phyloP scores from a whole-genome alignment of 2,329 filamentous ascomycete species.

The Leptographium galeiforme region DNA sequence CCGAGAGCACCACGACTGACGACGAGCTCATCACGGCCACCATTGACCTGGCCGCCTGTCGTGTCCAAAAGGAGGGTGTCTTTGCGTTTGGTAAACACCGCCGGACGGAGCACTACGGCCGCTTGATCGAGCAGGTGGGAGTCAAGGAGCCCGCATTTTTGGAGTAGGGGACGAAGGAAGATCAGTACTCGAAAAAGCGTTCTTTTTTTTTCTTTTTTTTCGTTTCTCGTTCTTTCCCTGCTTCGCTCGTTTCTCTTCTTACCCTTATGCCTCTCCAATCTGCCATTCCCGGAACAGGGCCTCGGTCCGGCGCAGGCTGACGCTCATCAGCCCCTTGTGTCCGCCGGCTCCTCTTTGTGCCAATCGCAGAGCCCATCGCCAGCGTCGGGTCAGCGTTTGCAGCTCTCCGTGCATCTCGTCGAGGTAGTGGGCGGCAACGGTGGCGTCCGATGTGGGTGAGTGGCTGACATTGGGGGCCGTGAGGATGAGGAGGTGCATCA shows the following conservation, averaged over 20 bases:
- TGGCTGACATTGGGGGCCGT: not conserved
- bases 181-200: too few relatives aligned
- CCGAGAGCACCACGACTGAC: slow-evolving; percentile 29
- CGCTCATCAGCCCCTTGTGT: not conserved
- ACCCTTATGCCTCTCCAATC: not conserved
- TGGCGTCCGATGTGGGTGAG: not conserved
- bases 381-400: not conserved
- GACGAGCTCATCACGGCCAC: slow-evolving; percentile 37
- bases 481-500: slow-evolving; percentile 3
- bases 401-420: not conserved
- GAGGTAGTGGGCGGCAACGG: not conserved
- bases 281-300: slow-evolving; percentile 3
- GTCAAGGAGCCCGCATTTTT: slow-evolving; percentile 13
- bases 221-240: not conserved
- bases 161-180: not conserved
- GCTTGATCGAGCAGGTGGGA: slow-evolving; percentile 25
- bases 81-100: slow-evolving; percentile 31
- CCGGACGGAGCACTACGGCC: slow-evolving; percentile 25
- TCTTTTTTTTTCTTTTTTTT: not conserved
- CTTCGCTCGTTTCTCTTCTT: not conserved
- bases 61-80: slow-evolving; percentile 31
- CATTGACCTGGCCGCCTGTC: slow-evolving; percentile 32
- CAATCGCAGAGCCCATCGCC: slow-evolving; percentile 2
- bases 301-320: not conserved
- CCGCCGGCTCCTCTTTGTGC: not conserved